Evolutionary conservation across 352 stramenopile species (phyloP).

Genomic region (Phytophthora megakarya): DNA sequence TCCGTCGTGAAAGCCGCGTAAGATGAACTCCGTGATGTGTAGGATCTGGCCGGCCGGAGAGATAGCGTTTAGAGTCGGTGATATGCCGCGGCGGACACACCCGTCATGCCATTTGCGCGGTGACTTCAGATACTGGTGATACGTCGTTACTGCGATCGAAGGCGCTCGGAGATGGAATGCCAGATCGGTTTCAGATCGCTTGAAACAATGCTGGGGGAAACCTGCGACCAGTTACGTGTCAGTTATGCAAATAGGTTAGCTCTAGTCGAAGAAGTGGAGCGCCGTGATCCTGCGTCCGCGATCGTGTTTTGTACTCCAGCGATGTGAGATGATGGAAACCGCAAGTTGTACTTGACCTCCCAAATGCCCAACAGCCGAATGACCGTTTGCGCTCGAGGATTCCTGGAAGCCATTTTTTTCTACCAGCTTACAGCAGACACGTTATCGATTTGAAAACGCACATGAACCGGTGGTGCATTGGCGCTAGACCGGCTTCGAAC

Average conservation of each 20-base stretch:
- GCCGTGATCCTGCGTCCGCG: conserved; percentile 1
- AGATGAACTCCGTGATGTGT: conserved; percentile 10
- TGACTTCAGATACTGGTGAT: conserved; percentile 2
- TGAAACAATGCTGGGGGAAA: background rate
- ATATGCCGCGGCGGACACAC: background rate
- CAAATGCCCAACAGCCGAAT: background rate
- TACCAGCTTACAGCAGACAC: conserved; percentile 23
- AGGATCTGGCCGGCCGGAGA: background rate
- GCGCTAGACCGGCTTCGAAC: background rate
- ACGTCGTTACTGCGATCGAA: conserved; percentile 7
- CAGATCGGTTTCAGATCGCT: conserved; percentile 9
- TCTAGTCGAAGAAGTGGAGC: background rate
- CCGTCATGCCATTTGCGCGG: conserved; percentile 3
- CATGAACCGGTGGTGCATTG: background rate
- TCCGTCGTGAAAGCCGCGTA: background rate
- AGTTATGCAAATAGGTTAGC: background rate
- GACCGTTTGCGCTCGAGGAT: conserved; percentile 8
- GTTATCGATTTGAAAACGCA: conserved; percentile 33
- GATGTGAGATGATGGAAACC: conserved; percentile 15
- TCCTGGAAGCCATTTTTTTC: conserved; percentile 1
- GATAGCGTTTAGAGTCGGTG: background rate
- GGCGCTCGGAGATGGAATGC: conserved; percentile 14
- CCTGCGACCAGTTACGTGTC: conserved; percentile 6
- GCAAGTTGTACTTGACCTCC: background rate
- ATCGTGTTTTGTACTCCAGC: background rate